Percentiles rank a stretch among this genome's conserved stretches.
Evolutionary conservation across 2,329 filamentous ascomycete genomes (phyloP).

Genomic region (Lasiodiplodia sp.): DNA sequence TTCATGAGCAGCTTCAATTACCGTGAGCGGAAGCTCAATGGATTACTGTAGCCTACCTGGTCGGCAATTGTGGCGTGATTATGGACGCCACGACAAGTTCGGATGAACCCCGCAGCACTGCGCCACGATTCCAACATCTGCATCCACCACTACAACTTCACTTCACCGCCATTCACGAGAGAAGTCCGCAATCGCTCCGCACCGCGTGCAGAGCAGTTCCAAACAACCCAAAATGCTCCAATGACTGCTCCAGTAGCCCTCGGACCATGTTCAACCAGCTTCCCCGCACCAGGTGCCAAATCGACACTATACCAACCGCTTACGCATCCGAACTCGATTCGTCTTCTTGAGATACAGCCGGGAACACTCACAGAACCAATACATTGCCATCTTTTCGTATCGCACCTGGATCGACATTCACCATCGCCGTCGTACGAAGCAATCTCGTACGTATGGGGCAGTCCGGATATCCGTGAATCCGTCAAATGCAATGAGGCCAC

Average conservation of each 20-base stretch:
- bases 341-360: constrained; percentile 3
- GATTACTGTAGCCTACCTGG: too few relatives aligned
- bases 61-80: neutral
- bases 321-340: neutral
- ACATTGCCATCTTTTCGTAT: neutral
- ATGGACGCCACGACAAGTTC: neutral
- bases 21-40: too few relatives aligned
- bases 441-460: constrained; percentile 20
- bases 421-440: constrained; percentile 10
- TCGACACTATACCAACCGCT: neutral
- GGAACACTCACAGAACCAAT: neutral
- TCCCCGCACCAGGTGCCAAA: neutral
- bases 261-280: neutral
- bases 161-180: neutral
- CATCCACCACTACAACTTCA: neutral
- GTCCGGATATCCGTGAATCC: neutral
- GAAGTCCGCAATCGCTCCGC: neutral
- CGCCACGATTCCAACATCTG: neutral
- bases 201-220: neutral
- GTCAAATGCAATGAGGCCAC: constrained; percentile 3
- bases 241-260: neutral
- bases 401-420: neutral
- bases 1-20: too few relatives aligned
- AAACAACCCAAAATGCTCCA: neutral
- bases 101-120: neutral